Percentiles rank a stretch among this genome's conserved stretches.
Conservation (phyloP, 768 basidiomycete genomes). For the Boletus sensibilis region DNA sequence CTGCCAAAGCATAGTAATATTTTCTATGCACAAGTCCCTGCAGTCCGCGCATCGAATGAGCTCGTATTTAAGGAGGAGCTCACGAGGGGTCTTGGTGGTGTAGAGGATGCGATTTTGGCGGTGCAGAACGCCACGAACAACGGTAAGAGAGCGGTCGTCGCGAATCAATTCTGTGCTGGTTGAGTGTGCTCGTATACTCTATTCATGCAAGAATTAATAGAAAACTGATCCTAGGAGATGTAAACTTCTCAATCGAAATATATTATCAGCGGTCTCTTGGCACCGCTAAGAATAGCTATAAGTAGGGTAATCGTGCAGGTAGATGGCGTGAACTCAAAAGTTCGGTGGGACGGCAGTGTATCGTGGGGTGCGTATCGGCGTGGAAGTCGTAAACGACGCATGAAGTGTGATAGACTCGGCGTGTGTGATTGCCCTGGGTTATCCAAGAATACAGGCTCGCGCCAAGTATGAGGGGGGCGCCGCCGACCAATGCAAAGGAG, state of each 20-base stretch:
- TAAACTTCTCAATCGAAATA: constrained; percentile 2
- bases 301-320: constrained; percentile 22
- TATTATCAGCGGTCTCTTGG: constrained; percentile 17
- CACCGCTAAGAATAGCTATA: constrained; percentile 19
- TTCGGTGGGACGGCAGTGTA: background rate
- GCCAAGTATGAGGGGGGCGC: constrained; percentile 1
- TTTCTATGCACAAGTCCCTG: background rate
- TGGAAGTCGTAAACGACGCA: constrained; percentile 2
- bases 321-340: constrained; percentile 4
- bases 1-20: background rate
- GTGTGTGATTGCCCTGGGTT: constrained; percentile 1
- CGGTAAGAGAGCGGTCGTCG: background rate
- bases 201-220: background rate
- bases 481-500: constrained; percentile 15
- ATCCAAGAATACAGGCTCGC: constrained; percentile 22
- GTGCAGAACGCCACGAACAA: constrained; percentile 4
- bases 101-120: background rate
- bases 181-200: background rate
- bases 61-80: constrained; percentile 1
- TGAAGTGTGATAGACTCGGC: background rate
- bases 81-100: no score
- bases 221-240: background rate
- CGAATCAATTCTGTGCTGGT: background rate
- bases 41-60: constrained; percentile 1
- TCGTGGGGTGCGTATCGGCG: constrained; percentile 8